Evolutionary conservation across 306 rosid genomes (phyloP), one percentile per base, ranked within the genome.

Genomic region (Biancaea sappan): DNA sequence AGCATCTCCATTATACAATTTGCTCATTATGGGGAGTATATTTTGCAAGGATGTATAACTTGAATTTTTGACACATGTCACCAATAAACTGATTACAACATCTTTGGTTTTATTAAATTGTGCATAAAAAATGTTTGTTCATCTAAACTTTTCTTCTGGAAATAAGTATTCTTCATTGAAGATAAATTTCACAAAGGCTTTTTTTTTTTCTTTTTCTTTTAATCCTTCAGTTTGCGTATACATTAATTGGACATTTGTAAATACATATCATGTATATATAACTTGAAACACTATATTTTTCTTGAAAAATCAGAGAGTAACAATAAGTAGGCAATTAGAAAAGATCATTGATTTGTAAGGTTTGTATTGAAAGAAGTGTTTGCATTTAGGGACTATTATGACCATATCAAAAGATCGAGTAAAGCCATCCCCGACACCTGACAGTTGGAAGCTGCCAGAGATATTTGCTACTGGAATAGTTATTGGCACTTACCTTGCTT

Each of bases 401-500:
- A 92, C 97, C 41, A 92, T 92, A 77, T 88, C 96, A 21, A 72
- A 89, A 76, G 97, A 92, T 50, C 84, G 97, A 6, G 96, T 92
- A 75, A 92, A 74, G 87, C 97, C 97, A 38, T 92, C 97, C 34
- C 97, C 91, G 6, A 83, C 66, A 71, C 97, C 97, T 5, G 96
- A 92, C 81, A 92, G 97, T 80, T 92, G 96, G 97, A 92, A 89
- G 85, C 88, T 89, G 73, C 87, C 87, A 26, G 97, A 89, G 89
- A 92, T 92, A 69, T 89, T 92, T 71, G 93, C 90, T 18, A 92
- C 97, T 16, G 97, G 97, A 63, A 12, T 87, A 26, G 96, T 92
- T 74, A 87, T 92, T 37, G 97, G 97, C 71, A 87, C 93, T 48
- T 92, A 89, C 79, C 96, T 86, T 28, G 97, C 97, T 77, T 86